Evolutionary conservation across 176 grass and related monocot species (phyloP).

Genomic region (Carex scoparia): DNA sequence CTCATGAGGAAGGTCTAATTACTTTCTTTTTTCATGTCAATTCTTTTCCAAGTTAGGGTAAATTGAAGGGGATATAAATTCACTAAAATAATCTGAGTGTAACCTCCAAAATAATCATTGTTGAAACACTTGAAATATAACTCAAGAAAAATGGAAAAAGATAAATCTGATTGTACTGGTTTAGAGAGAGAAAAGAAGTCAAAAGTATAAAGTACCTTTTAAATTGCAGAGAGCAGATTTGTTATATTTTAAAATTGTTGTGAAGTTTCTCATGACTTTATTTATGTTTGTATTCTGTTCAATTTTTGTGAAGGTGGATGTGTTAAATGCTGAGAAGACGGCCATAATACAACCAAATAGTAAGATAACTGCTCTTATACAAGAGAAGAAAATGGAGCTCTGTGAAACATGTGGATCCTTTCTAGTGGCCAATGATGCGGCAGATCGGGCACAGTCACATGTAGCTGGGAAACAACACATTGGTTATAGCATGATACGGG

Average conservation of each 20-base stretch:
- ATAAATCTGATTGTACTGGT: neutral
- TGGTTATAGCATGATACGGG: constrained; percentile 86
- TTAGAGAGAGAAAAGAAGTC: neutral
- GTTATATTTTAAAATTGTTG: neutral
- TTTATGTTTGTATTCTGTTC: constrained; percentile 11
- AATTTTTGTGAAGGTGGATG: constrained; percentile 52
- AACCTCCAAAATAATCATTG: neutral
- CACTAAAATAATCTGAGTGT: neutral
- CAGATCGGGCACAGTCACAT: constrained; percentile 86
- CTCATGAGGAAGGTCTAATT: constrained; percentile 72
- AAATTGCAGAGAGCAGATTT: neutral
- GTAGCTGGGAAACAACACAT: constrained; percentile 93
- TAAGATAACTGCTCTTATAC: constrained; percentile 59
- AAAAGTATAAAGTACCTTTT: neutral
- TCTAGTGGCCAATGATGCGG: constrained; percentile 81
- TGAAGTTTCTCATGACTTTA: constrained; percentile 1
- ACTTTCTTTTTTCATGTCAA: neutral
- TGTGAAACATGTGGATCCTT: constrained; percentile 93
- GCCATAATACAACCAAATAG: constrained; percentile 63
- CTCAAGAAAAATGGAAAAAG: neutral
- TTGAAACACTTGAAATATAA: constrained; percentile 2
- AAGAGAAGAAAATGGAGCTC: constrained; percentile 94
- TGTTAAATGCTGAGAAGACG: constrained; percentile 71
- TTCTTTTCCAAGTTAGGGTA: neutral
- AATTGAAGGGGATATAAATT: neutral